phyloP scores from a whole-genome alignment of 1,284 basidiomycete genomes.

The Rhodotorula sp. region DNA sequence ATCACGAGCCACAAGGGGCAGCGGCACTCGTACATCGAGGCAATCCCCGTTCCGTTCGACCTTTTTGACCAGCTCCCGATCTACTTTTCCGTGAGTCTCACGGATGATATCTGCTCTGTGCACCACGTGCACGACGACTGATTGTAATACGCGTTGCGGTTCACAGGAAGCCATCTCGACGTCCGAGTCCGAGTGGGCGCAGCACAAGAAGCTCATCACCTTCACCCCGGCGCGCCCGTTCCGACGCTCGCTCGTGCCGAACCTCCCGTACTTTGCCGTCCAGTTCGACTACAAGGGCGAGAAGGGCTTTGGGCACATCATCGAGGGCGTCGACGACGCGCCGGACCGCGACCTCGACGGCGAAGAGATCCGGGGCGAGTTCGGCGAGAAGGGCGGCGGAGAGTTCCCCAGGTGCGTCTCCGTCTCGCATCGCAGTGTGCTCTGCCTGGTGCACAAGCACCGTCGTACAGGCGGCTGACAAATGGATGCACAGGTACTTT shows the following conservation, averaged over 20 bases:
- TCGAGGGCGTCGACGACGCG: slow-evolving; percentile 77
- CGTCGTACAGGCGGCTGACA: too few species aligned
- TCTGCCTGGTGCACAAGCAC: too few species aligned
- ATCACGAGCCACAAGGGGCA: slow-evolving; percentile 82
- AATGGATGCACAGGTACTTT: slow-evolving; percentile 67
- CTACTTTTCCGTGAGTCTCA: slow-evolving; percentile 75
- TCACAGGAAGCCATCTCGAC: slow-evolving; percentile 81
- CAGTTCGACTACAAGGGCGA: slow-evolving; percentile 97
- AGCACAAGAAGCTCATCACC: slow-evolving; percentile 94
- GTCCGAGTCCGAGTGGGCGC: slow-evolving; percentile 94
- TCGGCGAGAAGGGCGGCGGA: slow-evolving; percentile 82
- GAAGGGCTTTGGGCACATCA: slow-evolving; percentile 95
- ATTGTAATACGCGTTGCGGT: too few species aligned
- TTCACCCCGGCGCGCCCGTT: slow-evolving; percentile 79
- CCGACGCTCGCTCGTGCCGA: slow-evolving; percentile 87
- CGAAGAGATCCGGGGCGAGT: slow-evolving; percentile 62
- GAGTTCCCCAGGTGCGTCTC: slow-evolving; percentile 76
- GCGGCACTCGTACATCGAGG: slow-evolving; percentile 86
- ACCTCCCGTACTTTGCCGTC: slow-evolving; percentile 97
- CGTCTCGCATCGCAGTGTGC: background rate
- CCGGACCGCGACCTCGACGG: slow-evolving; percentile 58
- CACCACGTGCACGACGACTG: too few species aligned
- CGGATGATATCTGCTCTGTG: background rate
- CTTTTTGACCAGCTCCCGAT: slow-evolving; percentile 81
- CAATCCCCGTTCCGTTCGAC: slow-evolving; percentile 82